phyloP scores from a whole-genome alignment of 2,329 filamentous ascomycete species.

The Curvularia verruculosa region DNA sequence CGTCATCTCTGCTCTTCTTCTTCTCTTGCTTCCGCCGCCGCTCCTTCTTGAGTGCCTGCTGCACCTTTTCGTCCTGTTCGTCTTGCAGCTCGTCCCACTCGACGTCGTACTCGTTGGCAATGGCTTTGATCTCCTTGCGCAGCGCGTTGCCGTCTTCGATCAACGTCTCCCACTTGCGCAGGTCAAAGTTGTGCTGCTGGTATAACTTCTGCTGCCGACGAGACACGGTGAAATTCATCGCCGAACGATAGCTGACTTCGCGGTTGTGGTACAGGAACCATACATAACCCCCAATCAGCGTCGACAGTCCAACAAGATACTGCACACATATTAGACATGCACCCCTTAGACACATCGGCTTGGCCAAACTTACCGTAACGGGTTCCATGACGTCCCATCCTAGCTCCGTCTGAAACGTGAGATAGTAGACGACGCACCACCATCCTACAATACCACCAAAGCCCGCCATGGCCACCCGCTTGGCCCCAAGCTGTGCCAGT shows the following conservation, averaged over 20 bases:
- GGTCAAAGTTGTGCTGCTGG: slow-evolving; percentile 74
- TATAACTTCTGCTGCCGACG: slow-evolving; percentile 79
- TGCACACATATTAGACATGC: slow-evolving; percentile 15
- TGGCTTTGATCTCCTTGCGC: slow-evolving; percentile 76
- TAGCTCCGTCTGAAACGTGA: slow-evolving; percentile 72
- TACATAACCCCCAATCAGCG: slow-evolving; percentile 86
- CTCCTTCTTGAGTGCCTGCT: slow-evolving; percentile 59
- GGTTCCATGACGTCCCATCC: slow-evolving; percentile 94
- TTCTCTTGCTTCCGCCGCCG: slow-evolving; percentile 46
- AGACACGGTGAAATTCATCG: slow-evolving; percentile 85
- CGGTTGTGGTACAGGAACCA: slow-evolving; percentile 95
- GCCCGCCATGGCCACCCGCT: slow-evolving; percentile 78
- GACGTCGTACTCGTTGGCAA: slow-evolving; percentile 87
- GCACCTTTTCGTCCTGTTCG: slow-evolving; percentile 68
- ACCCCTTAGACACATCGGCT: neutral
- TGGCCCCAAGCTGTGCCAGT: slow-evolving; percentile 76
- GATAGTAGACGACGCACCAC: slow-evolving; percentile 79
- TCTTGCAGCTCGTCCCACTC: slow-evolving; percentile 84
- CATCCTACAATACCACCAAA: slow-evolving; percentile 75
- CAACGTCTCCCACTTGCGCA: slow-evolving; percentile 76
- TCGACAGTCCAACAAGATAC: slow-evolving; percentile 84
- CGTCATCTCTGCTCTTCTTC: slow-evolving; percentile 47
- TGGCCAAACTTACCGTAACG: slow-evolving; percentile 63
- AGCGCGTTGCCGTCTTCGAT: slow-evolving; percentile 81
- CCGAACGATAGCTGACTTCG: slow-evolving; percentile 84